phyloP scores from a whole-genome alignment of 768 basidiomycete genomes.

The Mycena vitilis region DNA sequence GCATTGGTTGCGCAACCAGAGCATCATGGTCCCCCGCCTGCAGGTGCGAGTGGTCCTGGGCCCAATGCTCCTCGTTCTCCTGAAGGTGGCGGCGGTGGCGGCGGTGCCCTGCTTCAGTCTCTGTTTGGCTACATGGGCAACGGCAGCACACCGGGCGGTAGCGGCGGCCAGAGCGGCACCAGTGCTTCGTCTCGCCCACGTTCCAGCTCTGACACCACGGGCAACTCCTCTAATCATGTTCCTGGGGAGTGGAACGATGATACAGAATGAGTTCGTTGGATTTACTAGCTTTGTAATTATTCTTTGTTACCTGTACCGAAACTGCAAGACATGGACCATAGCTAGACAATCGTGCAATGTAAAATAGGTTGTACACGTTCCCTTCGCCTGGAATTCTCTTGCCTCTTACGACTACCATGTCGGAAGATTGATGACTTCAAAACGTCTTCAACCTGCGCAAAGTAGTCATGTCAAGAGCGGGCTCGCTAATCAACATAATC shows the following conservation, averaged over 20 bases:
- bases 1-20: constrained; percentile 78
- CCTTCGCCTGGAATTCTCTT: background rate
- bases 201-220: constrained; percentile 49
- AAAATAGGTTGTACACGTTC: background rate
- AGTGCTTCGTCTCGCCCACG: constrained; percentile 45
- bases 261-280: constrained; percentile 45
- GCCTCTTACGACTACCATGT: background rate
- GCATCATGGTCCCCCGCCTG: constrained; percentile 46
- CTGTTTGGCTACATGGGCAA: constrained; percentile 46
- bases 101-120: constrained; percentile 47
- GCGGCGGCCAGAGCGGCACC: constrained; percentile 34
- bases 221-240: constrained; percentile 42
- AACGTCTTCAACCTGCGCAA: too few relatives aligned
- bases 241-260: constrained; percentile 61
- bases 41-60: constrained; percentile 4
- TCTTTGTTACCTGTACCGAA: constrained; percentile 12
- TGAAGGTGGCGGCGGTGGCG: constrained; percentile 29
- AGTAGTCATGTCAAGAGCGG: too few relatives aligned
- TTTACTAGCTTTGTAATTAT: constrained; percentile 23
- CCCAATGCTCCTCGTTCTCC: constrained; percentile 30
- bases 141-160: constrained; percentile 21
- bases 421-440: background rate
- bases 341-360: constrained; percentile 11
- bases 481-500: too few relatives aligned
- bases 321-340: constrained; percentile 9